Conservation (phyloP, 257 asterid species). For the Thymus quinquecostatus region DNA sequence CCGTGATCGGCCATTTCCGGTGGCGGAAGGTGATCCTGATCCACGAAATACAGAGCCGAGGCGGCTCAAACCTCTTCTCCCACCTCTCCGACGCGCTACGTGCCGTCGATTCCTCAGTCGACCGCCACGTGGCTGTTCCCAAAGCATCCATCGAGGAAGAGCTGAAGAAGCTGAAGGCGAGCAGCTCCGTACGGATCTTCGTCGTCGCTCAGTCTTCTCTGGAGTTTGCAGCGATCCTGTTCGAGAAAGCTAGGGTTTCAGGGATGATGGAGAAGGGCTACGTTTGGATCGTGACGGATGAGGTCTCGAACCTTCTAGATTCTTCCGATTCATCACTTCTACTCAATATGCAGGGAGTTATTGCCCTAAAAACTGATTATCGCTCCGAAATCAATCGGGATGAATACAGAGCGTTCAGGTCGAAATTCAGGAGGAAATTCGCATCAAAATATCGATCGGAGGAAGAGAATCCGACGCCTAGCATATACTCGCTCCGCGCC, state of each 20-base stretch:
- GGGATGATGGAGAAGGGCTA: slow-evolving; percentile 62
- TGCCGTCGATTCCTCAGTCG: slow-evolving; percentile 40
- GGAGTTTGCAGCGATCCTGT: slow-evolving; percentile 49
- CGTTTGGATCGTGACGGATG: slow-evolving; percentile 64
- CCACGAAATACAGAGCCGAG: slow-evolving; percentile 34
- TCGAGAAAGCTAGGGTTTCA: slow-evolving; percentile 47
- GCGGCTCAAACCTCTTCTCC: slow-evolving; percentile 29
- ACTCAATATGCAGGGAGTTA: slow-evolving; percentile 61
- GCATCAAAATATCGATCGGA: slow-evolving; percentile 41
- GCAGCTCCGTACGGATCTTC: slow-evolving; percentile 38
- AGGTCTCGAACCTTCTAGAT: slow-evolving; percentile 52
- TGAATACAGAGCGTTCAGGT: slow-evolving; percentile 37
- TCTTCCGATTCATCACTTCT: slow-evolving; percentile 42
- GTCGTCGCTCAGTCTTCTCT: slow-evolving; percentile 46
- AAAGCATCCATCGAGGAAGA: slow-evolving; percentile 31
- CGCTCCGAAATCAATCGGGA: neutral
- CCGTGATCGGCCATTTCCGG: slow-evolving; percentile 48
- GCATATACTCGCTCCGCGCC: slow-evolving; percentile 52
- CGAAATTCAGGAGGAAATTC: slow-evolving; percentile 45
- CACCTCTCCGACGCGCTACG: slow-evolving; percentile 49
- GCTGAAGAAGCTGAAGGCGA: slow-evolving; percentile 37
- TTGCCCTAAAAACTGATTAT: slow-evolving; percentile 51
- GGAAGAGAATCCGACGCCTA: slow-evolving; percentile 48
- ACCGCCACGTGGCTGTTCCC: slow-evolving; percentile 41
- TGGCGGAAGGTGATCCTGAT: slow-evolving; percentile 57